These are phyloP conservation scores for Coniosporium tulheliwenetii DNA, from an alignment of 2,329 filamentous ascomycete species.

Conservation along the genomic window DNA sequence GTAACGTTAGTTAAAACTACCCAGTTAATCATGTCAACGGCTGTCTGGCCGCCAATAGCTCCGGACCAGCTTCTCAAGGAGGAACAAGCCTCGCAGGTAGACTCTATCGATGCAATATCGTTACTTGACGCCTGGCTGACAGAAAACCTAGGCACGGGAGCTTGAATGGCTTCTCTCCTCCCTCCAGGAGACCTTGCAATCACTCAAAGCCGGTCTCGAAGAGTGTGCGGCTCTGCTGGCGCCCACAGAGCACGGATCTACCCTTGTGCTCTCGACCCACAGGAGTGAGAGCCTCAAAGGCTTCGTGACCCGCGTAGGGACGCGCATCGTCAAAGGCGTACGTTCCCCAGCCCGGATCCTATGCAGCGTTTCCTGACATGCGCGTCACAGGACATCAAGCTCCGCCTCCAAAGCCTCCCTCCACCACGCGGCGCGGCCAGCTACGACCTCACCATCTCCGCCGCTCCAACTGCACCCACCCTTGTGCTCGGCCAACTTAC, in stretches of 20 bases:
- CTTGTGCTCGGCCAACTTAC: constrained; percentile 55
- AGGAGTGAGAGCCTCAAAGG: constrained; percentile 86
- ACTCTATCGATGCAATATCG: background rate
- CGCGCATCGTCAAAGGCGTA: constrained; percentile 82
- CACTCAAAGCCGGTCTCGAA: constrained; percentile 57
- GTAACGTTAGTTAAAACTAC: no score
- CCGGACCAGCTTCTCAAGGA: constrained; percentile 33
- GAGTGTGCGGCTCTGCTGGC: constrained; percentile 81
- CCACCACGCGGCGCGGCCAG: constrained; percentile 30
- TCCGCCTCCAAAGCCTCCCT: constrained; percentile 57
- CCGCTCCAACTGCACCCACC: constrained; percentile 36
- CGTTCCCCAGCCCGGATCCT: constrained; percentile 17
- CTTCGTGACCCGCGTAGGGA: constrained; percentile 76
- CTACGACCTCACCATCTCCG: constrained; percentile 36
- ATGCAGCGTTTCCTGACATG: background rate
- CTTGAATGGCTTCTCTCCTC: constrained; percentile 48
- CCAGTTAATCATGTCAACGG: constrained; percentile 36
- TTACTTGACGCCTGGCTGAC: background rate
- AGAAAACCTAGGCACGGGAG: constrained; percentile 31
- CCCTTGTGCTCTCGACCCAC: constrained; percentile 74
- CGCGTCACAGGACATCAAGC: constrained; percentile 47
- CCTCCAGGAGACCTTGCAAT: constrained; percentile 43
- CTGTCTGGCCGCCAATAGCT: constrained; percentile 43
- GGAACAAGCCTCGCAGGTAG: constrained; percentile 37
- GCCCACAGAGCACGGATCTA: constrained; percentile 71